Evolutionary conservation across 768 basidiomycete species (phyloP).

Genomic region (Russula sp.): DNA sequence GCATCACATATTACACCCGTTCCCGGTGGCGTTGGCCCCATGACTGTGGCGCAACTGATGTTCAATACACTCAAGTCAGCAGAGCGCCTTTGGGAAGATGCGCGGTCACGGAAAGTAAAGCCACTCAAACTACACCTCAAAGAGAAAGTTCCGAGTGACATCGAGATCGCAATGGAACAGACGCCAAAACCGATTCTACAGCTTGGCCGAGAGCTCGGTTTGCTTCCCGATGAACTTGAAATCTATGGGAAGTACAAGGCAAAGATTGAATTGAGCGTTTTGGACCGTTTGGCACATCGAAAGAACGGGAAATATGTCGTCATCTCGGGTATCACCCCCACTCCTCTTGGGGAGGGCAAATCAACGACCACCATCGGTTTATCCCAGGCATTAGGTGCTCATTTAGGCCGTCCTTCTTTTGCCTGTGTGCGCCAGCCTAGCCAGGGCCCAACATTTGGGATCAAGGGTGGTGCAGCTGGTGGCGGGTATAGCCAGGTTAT

Average conservation of each 20-base stretch:
- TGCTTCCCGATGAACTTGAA: slow-evolving; percentile 84
- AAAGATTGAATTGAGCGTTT: slow-evolving; percentile 87
- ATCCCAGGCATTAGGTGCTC: slow-evolving; percentile 93
- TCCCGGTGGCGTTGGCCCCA: slow-evolving; percentile 98
- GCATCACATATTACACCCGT: slow-evolving; percentile 96
- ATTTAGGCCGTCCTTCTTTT: slow-evolving; percentile 87
- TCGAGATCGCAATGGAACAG: slow-evolving; percentile 94
- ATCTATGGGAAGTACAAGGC: slow-evolving; percentile 96
- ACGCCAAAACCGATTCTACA: slow-evolving; percentile 84
- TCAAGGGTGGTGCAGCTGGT: slow-evolving; percentile 98
- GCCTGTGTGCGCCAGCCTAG: slow-evolving; percentile 98
- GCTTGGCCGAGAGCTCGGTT: slow-evolving; percentile 84
- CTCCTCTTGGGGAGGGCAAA: slow-evolving; percentile 96
- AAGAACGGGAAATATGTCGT: slow-evolving; percentile 96
- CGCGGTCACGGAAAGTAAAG: slow-evolving; percentile 62
- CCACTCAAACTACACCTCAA: slow-evolving; percentile 78
- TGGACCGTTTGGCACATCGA: slow-evolving; percentile 80
- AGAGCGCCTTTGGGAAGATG: slow-evolving; percentile 71
- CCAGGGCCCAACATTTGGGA: slow-evolving; percentile 98
- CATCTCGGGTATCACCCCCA: slow-evolving; percentile 94
- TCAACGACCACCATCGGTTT: slow-evolving; percentile 97
- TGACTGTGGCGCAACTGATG: slow-evolving; percentile 99
- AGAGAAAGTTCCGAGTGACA: slow-evolving; percentile 91
- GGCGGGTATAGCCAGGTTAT: slow-evolving; percentile 99
- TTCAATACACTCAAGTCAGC: slow-evolving; percentile 87